Percentiles rank a stretch among this genome's conserved stretches.
Evolutionary conservation across 257 asterid genomes (phyloP).

Genomic region (Rhazya stricta): DNA sequence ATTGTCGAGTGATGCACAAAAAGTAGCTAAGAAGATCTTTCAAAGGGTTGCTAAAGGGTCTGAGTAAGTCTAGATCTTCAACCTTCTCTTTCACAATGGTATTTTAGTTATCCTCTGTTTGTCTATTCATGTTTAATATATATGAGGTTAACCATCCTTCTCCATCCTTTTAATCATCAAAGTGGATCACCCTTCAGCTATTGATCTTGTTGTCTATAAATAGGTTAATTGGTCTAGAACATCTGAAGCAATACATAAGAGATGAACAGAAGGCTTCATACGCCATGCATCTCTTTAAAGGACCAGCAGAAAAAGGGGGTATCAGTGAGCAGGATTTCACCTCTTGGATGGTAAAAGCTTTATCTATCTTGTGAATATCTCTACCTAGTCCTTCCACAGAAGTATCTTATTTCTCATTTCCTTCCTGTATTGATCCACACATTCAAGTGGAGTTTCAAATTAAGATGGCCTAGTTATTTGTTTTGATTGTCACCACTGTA

Average conservation of each 20-base stretch:
- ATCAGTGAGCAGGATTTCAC: neutral
- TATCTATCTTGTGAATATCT: neutral
- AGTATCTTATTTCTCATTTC: no score
- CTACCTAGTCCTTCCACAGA: neutral
- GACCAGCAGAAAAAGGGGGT: neutral
- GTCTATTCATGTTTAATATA: neutral
- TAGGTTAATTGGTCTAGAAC: neutral
- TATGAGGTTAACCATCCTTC: no score
- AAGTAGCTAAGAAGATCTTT: neutral
- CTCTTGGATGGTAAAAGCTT: constrained; percentile 10
- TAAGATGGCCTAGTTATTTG: no score
- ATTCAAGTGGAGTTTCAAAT: neutral
- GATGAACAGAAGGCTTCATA: neutral
- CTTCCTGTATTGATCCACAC: no score
- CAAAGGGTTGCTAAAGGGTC: constrained; percentile 7
- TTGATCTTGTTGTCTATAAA: neutral
- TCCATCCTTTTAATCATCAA: no score
- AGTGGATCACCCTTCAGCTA: no score
- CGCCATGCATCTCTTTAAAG: neutral
- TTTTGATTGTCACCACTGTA: no score
- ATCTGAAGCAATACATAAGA: constrained; percentile 1
- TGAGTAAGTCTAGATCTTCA: constrained; percentile 1
- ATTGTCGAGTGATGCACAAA: neutral
- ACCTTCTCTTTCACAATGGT: neutral
- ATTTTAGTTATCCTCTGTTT: neutral